Evolutionary conservation across 441 rosid genomes (phyloP), one percentile per base, ranked within the genome.

Genomic region (Adansonia grandidieri): DNA sequence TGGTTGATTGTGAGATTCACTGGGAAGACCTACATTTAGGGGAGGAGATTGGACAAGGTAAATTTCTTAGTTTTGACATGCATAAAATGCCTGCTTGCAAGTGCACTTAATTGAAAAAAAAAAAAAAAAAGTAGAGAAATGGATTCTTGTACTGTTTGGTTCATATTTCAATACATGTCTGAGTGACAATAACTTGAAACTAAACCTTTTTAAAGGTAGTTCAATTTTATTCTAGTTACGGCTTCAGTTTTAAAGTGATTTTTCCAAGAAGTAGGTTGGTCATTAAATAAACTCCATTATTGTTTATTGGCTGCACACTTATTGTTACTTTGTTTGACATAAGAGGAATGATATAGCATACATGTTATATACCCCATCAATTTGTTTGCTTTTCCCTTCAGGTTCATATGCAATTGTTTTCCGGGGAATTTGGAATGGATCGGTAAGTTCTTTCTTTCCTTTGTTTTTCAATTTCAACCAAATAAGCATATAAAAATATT

Each of bases 1-100:
- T 65, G 48, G 78, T 78, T 6, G 88, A 86, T 15, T 90, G 93
- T 74, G 93, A 85, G 83, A 89, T 95, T 82, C 88, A 13, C 13
- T 95, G 94, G 96, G 91, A 92, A 81, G 92, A 92, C 82, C 88
- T 95, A 24, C 84, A 78, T 65, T 78, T 95, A 44, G 89, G 94
- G 56, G 93, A 90, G 83, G 92, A 91, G 86, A 84, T 93, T 70
- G 98, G 98, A 13, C 89, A 89, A 91, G 98, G 98, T 93, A 86
- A 78, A 48, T 10, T 42, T 74, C 82, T 17, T 60, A 44, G 61
- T 77, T 62, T 62, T 62, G 66, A 62, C 64, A 54, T 72, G 75
- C 75, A 72, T 72, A 63, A 51, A 10, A 72, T 72, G 51, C 32
- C 64, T 15, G 24, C 74, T 3, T 51, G 13, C 44, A 14, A 7